Evolutionary conservation across 495 filamentous ascomycete species (phyloP).

Genomic region (Daldinia loculata): DNA sequence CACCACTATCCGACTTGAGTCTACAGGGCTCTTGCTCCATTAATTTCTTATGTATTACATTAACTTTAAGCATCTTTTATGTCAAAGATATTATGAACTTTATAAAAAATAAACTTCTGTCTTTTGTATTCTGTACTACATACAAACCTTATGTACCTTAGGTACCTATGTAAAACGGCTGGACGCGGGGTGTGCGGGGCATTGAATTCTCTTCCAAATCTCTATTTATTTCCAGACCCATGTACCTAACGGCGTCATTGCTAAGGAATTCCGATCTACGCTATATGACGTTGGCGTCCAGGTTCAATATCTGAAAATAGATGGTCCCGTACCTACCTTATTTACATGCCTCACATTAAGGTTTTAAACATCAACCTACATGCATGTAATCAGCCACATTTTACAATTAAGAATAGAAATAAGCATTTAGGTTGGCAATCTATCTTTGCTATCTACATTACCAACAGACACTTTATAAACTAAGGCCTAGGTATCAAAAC

Average conservation of each 20-base stretch:
- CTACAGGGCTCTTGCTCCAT: conserved; percentile 13
- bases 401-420: background rate
- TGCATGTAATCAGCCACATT: background rate
- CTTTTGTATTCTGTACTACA: background rate
- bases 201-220: conserved; percentile 12
- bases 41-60: background rate
- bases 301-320: conserved; percentile 15
- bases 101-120: background rate
- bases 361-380: background rate
- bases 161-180: background rate
- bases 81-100: background rate
- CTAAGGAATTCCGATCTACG: conserved; percentile 9
- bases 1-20: conserved; percentile 13
- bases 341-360: background rate
- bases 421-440: background rate
- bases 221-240: background rate
- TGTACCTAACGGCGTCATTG: conserved; percentile 6
- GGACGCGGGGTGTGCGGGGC: conserved; percentile 31
- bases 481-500: too few relatives aligned
- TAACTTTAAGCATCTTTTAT: background rate
- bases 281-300: conserved; percentile 11
- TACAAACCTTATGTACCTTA: too few relatives aligned
- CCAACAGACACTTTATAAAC: background rate
- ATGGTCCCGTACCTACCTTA: conserved; percentile 1
- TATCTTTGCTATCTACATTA: background rate